A percentile compares a stretch with the other conserved stretches of the same genome.
phyloP scores from a whole-genome alignment of 140 eudicot species.

The Cichorium intybus region DNA sequence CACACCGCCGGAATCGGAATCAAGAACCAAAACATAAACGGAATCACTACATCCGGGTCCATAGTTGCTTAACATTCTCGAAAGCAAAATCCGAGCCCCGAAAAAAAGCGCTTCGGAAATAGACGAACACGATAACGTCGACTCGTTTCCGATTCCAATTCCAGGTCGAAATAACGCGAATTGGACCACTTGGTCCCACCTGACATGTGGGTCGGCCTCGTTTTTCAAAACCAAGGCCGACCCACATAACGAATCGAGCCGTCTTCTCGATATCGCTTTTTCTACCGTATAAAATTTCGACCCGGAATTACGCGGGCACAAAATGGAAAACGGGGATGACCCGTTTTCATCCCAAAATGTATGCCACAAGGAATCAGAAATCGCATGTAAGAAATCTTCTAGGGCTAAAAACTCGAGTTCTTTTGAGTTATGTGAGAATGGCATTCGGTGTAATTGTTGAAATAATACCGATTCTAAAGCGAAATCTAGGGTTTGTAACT shows the following conservation, averaged over 20 bases:
- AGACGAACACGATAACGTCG: constrained; percentile 36
- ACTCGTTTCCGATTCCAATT: constrained; percentile 41
- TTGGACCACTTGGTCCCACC: constrained; percentile 77
- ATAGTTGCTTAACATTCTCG: constrained; percentile 62
- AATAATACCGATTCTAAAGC: constrained; percentile 77
- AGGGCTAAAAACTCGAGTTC: constrained; percentile 72
- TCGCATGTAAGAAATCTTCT: constrained; percentile 83
- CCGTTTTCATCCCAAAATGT: constrained; percentile 71
- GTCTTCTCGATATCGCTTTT: constrained; percentile 66
- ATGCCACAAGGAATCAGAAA: constrained; percentile 73
- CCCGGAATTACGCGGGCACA: constrained; percentile 64
- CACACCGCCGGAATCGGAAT: constrained; percentile 80
- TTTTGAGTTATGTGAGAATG: constrained; percentile 56
- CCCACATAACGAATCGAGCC: constrained; percentile 54
- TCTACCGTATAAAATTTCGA: constrained; percentile 79
- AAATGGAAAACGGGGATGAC: constrained; percentile 55
- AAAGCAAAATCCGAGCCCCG: constrained; percentile 63
- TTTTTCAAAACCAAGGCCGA: constrained; percentile 64
- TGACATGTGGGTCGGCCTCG: constrained; percentile 42
- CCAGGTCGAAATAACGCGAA: constrained; percentile 61
- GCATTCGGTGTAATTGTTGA: constrained; percentile 90
- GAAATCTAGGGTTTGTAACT: constrained; percentile 65
- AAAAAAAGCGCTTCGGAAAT: constrained; percentile 75
- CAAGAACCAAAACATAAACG: constrained; percentile 65
- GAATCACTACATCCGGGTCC: constrained; percentile 34